A percentile compares a stretch with the other conserved stretches of the same genome.
Evolutionary conservation across 805 yeast genomes (phyloP).

Genomic region (Sugiyamaella boreocaroliniensis): DNA sequence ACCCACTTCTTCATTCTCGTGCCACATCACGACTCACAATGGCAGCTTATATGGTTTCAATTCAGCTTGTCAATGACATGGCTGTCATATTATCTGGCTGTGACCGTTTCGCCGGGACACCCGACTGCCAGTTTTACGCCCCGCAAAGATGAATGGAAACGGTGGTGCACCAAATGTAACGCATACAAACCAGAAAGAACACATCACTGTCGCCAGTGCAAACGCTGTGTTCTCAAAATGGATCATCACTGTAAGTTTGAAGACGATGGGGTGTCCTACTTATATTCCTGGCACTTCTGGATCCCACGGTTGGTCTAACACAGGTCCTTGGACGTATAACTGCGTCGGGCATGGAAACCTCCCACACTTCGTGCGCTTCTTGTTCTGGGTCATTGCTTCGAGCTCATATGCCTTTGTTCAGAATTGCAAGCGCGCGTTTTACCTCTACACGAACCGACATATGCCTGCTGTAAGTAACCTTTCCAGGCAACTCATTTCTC

Average conservation of each 20-base stretch:
- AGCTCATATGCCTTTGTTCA: constrained; percentile 37
- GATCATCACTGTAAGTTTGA: constrained; percentile 65
- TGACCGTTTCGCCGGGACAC: constrained; percentile 58
- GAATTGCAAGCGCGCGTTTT: constrained; percentile 35
- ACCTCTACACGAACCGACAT: constrained; percentile 32
- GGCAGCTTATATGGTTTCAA: constrained; percentile 44
- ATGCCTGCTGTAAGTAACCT: constrained; percentile 11
- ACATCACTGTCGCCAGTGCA: constrained; percentile 73
- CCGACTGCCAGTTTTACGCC: constrained; percentile 50
- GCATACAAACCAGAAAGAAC: constrained; percentile 71
- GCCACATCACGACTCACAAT: constrained; percentile 34
- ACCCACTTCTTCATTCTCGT: constrained; percentile 52
- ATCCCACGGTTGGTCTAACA: neutral
- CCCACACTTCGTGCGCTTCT: constrained; percentile 74
- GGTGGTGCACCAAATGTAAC: constrained; percentile 70
- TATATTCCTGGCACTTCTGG: too few relatives aligned
- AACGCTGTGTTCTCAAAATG: constrained; percentile 74
- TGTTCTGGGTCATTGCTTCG: constrained; percentile 49
- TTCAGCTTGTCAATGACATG: constrained; percentile 50
- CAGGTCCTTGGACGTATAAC: constrained; percentile 77
- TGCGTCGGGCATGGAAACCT: constrained; percentile 77
- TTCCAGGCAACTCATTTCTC: neutral
- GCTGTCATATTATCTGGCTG: constrained; percentile 70
- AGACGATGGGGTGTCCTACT: neutral
- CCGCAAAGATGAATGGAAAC: constrained; percentile 45